These are phyloP conservation scores for Boletus sp. DNA, from an alignment of 768 basidiomycete genomes.

Conservation along the genomic window DNA sequence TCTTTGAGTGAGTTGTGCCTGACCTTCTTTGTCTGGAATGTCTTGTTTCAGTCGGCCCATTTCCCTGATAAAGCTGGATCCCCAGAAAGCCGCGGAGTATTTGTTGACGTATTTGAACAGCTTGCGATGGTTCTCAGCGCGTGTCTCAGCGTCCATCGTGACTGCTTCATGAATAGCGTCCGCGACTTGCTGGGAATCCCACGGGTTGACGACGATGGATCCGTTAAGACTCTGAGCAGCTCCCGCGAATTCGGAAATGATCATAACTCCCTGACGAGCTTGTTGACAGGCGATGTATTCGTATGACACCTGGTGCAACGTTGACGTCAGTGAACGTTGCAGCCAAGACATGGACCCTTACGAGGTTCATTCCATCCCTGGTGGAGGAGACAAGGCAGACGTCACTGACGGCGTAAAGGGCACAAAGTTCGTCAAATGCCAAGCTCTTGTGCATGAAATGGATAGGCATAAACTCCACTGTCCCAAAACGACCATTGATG, in stretches of 20 bases:
- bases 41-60: conserved; percentile 61
- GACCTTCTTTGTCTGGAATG: conserved; percentile 34
- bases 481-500: conserved; percentile 98
- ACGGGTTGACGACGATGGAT: conserved; percentile 95
- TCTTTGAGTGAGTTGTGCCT: conserved; percentile 34
- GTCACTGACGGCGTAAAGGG: conserved; percentile 95
- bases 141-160: conserved; percentile 76
- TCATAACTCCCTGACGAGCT: conserved; percentile 91
- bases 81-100: conserved; percentile 93
- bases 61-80: conserved; percentile 84
- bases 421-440: conserved; percentile 91
- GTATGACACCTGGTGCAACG: conserved; percentile 79
- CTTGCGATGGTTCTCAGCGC: conserved; percentile 93
- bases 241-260: conserved; percentile 97
- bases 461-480: conserved; percentile 99
- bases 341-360: conserved; percentile 38
- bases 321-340: conserved; percentile 9
- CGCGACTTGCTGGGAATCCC: conserved; percentile 98
- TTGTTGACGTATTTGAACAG: conserved; percentile 96
- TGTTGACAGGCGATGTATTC: conserved; percentile 98
- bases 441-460: conserved; percentile 99
- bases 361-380: conserved; percentile 98
- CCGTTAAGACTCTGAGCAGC: conserved; percentile 96
- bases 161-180: conserved; percentile 96
- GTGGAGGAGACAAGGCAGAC: conserved; percentile 95